Evolutionary conservation across 1,284 basidiomycete species (phyloP).

Genomic region (Fomitopsis pinicola): DNA sequence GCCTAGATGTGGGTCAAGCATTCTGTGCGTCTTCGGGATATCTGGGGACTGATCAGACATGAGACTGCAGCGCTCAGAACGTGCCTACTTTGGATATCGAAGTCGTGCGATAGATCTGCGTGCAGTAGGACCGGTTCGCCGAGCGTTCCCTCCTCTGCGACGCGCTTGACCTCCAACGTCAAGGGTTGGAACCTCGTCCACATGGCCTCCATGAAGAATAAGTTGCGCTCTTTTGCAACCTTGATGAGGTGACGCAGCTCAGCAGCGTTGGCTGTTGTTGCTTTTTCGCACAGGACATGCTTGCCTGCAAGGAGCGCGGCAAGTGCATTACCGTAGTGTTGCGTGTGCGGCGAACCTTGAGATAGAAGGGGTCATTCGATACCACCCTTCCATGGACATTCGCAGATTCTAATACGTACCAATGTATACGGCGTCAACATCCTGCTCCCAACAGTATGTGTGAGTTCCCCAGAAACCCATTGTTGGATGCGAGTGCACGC

Average conservation of each 20-base stretch:
- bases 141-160: slow-evolving; percentile 57
- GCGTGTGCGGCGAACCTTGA: slow-evolving; percentile 80
- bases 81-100: slow-evolving; percentile 64
- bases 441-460: slow-evolving; percentile 32
- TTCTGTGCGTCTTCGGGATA: slow-evolving; percentile 65
- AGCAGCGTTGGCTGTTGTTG: slow-evolving; percentile 61
- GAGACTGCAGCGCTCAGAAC: neutral
- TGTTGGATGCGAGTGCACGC: slow-evolving; percentile 15
- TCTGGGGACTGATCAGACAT: slow-evolving; percentile 34
- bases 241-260: slow-evolving; percentile 65
- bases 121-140: slow-evolving; percentile 62
- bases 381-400: neutral
- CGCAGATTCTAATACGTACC: slow-evolving; percentile 33
- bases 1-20: slow-evolving; percentile 77
- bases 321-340: slow-evolving; percentile 78
- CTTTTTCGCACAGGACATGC: slow-evolving; percentile 86
- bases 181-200: slow-evolving; percentile 81
- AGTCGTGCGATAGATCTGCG: slow-evolving; percentile 74
- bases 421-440: slow-evolving; percentile 80
- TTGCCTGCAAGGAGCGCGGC: slow-evolving; percentile 79
- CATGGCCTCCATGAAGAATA: slow-evolving; percentile 89
- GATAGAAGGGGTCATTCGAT: neutral
- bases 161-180: slow-evolving; percentile 57
- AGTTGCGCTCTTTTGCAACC: slow-evolving; percentile 70
- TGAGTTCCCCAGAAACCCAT: neutral